Evolutionary conservation across 164 flowering plant species (phyloP).

Genomic region (Echeveria elegans): DNA sequence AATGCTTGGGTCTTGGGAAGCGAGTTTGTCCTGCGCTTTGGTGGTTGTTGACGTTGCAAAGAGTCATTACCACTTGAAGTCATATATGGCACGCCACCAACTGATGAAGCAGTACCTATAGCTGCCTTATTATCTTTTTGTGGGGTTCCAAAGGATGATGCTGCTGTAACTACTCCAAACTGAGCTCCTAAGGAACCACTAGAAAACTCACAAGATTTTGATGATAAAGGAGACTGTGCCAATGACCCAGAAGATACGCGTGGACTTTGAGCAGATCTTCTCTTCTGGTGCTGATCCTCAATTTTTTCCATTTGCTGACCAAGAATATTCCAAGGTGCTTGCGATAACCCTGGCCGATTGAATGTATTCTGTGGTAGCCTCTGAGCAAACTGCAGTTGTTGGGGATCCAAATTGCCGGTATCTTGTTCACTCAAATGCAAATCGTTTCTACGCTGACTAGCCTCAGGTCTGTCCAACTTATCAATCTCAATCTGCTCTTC

Average conservation of each 20-base stretch:
- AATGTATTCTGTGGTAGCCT: slow-evolving; percentile 43
- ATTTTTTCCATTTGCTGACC: slow-evolving; percentile 58
- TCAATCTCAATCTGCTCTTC: slow-evolving; percentile 59
- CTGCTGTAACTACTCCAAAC: slow-evolving; percentile 39
- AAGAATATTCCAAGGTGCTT: slow-evolving; percentile 57
- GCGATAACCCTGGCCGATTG: slow-evolving; percentile 49
- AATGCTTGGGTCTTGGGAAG: slow-evolving; percentile 61
- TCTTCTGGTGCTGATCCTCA: slow-evolving; percentile 66
- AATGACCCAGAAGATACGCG: slow-evolving; percentile 57
- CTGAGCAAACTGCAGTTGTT: slow-evolving; percentile 43
- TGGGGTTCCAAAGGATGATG: slow-evolving; percentile 31
- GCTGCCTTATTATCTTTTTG: slow-evolving; percentile 62
- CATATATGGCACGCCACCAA: slow-evolving; percentile 50
- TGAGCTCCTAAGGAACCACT: slow-evolving; percentile 69
- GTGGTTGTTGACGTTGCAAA: slow-evolving; percentile 58
- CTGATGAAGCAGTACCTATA: slow-evolving; percentile 37
- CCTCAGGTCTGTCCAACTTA: slow-evolving; percentile 42
- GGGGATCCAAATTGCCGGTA: slow-evolving; percentile 36
- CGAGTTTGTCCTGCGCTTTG: slow-evolving; percentile 70
- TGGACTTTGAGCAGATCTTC: slow-evolving; percentile 76
- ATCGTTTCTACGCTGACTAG: slow-evolving; percentile 31
- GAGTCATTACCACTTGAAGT: slow-evolving; percentile 76
- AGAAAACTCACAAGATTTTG: slow-evolving; percentile 85
- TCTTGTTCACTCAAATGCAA: slow-evolving; percentile 33
- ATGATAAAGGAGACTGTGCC: slow-evolving; percentile 77